Base-by-base conservation (phyloP, 331 rosid species). In the Arachis monticola region DNA sequence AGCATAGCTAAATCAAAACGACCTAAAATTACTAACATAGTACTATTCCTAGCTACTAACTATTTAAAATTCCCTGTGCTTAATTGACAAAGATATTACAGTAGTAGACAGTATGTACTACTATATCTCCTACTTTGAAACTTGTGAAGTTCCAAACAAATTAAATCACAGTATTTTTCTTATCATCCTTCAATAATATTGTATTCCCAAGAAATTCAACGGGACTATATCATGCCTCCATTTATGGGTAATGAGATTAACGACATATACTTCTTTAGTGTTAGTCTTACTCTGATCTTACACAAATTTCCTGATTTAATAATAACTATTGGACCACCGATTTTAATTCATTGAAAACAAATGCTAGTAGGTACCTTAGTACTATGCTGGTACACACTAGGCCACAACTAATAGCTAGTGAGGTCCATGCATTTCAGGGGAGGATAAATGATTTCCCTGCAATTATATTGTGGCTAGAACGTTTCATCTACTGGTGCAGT, bases 371-470 rank as follows among this genome's bases (percentile, higher is more conserved):
- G 47, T 44, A 44, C 8, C 5, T 44, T 44, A 44, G 47, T 5
- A 35, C 38, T 44, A 44, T 5, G 7, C 47, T 10, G 13, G 11
- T 6, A 14, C n/a, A 42, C 58, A 55, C 60, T 5, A 14, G 57
- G 14, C 57, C 57, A 66, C 60, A 67, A 50, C 52, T 47, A 11
- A 47, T 47, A 47, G 10, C 12, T 47, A 47, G 10, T 3, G 57
- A 51, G 57, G 57, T 12, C 57, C 14, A n/a, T n/a, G 12, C 6
- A 17, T 8, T 53, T 53, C 5, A 11, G 7, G n/a, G 2, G 44
- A 35, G 11, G 75, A 47, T 7, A 75, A 67, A 52, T 38, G 70
- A 58, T 62, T 70, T 12, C 50, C 0, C 47, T 66, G 79, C 38
- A 42, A 27, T 6, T 50, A 10, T 2, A 27, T 31, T 8, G 77